Evolutionary conservation across 805 yeast genomes (phyloP).

Genomic region (Yarrowia hollandica): DNA sequence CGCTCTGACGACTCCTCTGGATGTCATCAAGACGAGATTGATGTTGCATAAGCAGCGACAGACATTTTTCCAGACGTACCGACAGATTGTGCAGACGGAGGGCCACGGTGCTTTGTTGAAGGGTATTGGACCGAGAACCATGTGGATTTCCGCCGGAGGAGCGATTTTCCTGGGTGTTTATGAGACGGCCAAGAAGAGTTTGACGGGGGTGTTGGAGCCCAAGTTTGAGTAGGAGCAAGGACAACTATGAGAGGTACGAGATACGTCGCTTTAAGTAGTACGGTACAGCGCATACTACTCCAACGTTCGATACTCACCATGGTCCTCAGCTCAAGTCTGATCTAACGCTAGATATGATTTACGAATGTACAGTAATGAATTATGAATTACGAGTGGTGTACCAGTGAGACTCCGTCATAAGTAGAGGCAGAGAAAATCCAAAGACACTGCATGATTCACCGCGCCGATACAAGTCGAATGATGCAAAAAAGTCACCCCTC

Average conservation of each 20-base stretch:
- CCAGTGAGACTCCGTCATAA: no score
- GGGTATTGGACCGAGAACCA: slow-evolving; percentile 93
- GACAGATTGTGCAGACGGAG: slow-evolving; percentile 62
- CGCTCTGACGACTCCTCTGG: slow-evolving; percentile 91
- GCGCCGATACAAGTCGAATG: no score
- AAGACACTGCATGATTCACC: no score
- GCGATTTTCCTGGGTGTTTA: slow-evolving; percentile 95
- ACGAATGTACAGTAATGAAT: not conserved
- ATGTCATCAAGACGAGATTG: slow-evolving; percentile 88
- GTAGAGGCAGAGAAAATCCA: no score
- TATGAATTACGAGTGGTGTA: not conserved
- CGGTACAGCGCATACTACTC: no score
- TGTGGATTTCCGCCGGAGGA: slow-evolving; percentile 99
- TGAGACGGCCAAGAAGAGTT: slow-evolving; percentile 50
- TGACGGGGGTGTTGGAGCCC: not conserved
- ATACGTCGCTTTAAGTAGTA: no score
- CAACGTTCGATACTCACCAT: no score
- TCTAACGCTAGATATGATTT: not conserved
- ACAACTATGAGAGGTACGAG: no score
- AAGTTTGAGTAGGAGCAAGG: slow-evolving; percentile 3
- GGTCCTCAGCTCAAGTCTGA: no score
- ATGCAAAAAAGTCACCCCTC: no score
- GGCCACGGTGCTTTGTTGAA: slow-evolving; percentile 70
- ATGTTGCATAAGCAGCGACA: slow-evolving; percentile 66
- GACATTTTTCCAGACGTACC: slow-evolving; percentile 51